A percentile compares a stretch with the other conserved stretches of the same genome.
Evolutionary conservation across 202 grass and related monocot genomes (phyloP).

Genomic region (Schoenoplectus tabernaemontani): DNA sequence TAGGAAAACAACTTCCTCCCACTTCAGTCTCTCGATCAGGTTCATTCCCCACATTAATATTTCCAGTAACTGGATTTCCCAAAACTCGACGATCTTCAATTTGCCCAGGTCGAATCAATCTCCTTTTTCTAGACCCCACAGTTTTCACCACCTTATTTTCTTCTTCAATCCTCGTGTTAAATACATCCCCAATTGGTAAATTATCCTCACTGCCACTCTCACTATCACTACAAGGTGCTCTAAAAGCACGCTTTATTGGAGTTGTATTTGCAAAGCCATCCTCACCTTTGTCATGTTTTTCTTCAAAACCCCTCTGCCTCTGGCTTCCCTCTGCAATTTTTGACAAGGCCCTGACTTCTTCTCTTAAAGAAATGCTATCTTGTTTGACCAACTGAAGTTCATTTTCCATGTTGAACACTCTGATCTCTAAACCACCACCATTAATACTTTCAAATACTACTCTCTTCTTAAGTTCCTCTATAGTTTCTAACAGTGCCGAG

Average conservation of each 20-base stretch:
- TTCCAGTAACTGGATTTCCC: constrained; percentile 11
- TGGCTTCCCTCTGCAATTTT: not conserved
- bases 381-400: not conserved
- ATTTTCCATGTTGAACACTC: not conserved
- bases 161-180: constrained; percentile 12
- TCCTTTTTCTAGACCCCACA: constrained; percentile 22
- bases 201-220: constrained; percentile 26
- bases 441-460: not conserved
- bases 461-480: not conserved
- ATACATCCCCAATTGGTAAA: constrained; percentile 20
- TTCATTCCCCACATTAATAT: not conserved
- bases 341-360: constrained; percentile 8
- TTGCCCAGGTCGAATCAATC: constrained; percentile 24
- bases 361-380: constrained; percentile 7
- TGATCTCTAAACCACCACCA: not conserved
- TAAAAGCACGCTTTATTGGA: constrained; percentile 2
- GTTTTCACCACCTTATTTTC: not conserved
- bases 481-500: not conserved
- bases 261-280: not conserved
- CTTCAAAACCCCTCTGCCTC: constrained; percentile 24
- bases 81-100: not conserved
- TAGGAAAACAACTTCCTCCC: not conserved
- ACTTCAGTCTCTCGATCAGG: not conserved
- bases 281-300: not conserved
- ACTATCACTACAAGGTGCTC: constrained; percentile 19